Conservation (phyloP, 352 stramenopile species). For the Saprolegnia diclina region DNA sequence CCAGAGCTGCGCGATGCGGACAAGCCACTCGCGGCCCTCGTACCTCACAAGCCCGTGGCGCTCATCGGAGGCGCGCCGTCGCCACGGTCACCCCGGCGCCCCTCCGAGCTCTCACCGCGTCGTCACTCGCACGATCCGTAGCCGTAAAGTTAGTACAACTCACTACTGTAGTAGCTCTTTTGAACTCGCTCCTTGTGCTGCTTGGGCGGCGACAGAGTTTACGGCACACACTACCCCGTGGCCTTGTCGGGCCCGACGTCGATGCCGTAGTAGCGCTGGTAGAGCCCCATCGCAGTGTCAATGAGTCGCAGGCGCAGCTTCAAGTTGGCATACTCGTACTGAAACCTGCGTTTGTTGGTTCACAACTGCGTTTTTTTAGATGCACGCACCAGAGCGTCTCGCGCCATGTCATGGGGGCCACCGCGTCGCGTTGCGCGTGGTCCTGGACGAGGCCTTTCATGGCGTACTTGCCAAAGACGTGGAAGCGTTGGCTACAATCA, state of each 20-base stretch:
- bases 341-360: conserved; percentile 42
- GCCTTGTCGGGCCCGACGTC: conserved; percentile 5
- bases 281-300: conserved; percentile 43
- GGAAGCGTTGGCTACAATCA: conserved; percentile 57
- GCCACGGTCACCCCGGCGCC: not conserved
- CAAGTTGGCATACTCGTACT: conserved; percentile 62
- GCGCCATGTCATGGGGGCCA: not conserved
- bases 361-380: not conserved
- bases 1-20: not conserved
- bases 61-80: not conserved
- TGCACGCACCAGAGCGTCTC: conserved; percentile 3
- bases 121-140: not conserved
- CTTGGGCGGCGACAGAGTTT: too few species aligned
- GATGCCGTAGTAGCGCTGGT: conserved; percentile 33
- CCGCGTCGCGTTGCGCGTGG: not conserved
- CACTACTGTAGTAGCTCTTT: not conserved
- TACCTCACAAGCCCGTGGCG: not conserved
- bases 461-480: conserved; percentile 67
- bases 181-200: not conserved
- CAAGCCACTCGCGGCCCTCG: not conserved
- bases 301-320: conserved; percentile 51
- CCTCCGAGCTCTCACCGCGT: not conserved
- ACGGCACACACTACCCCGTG: not conserved
- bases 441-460: conserved; percentile 37
- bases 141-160: not conserved